These are phyloP conservation scores for Allium cepa DNA, from an alignment of 106 monocot species.

Conservation along the genomic window DNA sequence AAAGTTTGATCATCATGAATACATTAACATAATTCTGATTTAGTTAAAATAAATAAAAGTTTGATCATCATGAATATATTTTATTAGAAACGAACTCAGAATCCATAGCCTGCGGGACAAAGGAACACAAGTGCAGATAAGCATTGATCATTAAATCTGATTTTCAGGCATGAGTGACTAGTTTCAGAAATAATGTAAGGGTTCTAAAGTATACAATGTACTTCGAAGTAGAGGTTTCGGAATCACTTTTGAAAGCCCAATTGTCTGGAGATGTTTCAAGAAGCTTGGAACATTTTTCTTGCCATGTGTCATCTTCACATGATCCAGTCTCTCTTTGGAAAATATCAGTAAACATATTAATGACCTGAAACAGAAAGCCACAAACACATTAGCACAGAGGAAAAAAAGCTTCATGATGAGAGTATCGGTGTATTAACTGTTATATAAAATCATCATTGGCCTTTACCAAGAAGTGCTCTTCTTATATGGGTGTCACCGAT, in stretches of 20 bases:
- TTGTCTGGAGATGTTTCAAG: constrained; percentile 60
- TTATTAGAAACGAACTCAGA: too few species aligned
- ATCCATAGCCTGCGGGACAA: too few species aligned
- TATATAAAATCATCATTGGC: not conserved
- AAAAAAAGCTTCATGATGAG: constrained; percentile 3
- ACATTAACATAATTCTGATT: too few species aligned
- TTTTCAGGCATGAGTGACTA: too few species aligned
- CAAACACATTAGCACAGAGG: not conserved
- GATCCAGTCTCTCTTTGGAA: constrained; percentile 38
- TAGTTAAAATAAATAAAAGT: too few species aligned
- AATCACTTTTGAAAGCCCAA: constrained; percentile 61
- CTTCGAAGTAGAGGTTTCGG: constrained; percentile 47
- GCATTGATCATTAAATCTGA: too few species aligned
- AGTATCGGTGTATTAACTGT: not conserved
- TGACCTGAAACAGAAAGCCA: constrained; percentile 42
- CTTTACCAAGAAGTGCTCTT: too few species aligned
- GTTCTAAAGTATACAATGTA: constrained; percentile 76
- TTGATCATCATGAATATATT: too few species aligned
- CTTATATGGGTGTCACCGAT: too few species aligned
- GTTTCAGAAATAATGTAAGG: not conserved
- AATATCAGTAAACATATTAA: constrained; percentile 69
- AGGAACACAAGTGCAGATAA: too few species aligned
- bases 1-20: too few species aligned
- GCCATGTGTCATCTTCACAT: constrained; percentile 26
- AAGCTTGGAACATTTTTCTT: constrained; percentile 71